Base-by-base conservation (phyloP, 2,329 filamentous ascomycete species). In the Lithohypha guttulata region DNA sequence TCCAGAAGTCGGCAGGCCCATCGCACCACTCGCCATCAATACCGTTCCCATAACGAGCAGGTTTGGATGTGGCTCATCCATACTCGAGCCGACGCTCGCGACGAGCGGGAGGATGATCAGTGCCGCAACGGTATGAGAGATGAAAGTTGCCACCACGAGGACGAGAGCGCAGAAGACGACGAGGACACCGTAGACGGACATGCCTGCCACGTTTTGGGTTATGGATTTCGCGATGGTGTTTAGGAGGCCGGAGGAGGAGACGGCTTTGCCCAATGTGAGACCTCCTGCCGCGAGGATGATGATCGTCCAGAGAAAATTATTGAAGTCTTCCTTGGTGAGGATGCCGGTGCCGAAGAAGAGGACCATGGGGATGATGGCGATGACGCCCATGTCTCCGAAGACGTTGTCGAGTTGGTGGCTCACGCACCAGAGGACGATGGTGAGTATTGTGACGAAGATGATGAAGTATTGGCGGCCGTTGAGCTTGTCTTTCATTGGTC, bases 291-390 rank as follows among this genome's bases (percentile, higher is more conserved):
- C 91, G 14, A 98, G 79, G 54, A 98, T 96, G 62, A 98, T 53
- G 61, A 98, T 98, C 14, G 93, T 98, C 91, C 91, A 98, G 26
- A 95, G 81, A 61, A 98, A 98, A 61, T 98, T 98, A 69, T 98
- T 98, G 59, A 98, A 98, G 63, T 98, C 91, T 62, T 96, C 91
- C 63, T 96, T 98, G 34, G 87, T 96, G 21, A 98, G 70, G 50
- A 96, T 89, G 8, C 91, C 91, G 2, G 86, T 87, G 39, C 91
- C 91, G 53, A 98, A 98, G 71, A 98, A 98, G 28, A 95, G 70
- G 2, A 93, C 82, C 36, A 98, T 81, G 4, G 91, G 91, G 44
- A 98, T 85, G 56, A 98, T 93, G 42, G 91, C 93, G 28, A 98
- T 83, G 38, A 98, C 87, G 38, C 91, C 91, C 91, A 98, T 98